Percentiles rank a stretch among this genome's conserved stretches.
Evolutionary conservation across 2,329 filamentous ascomycete genomes (phyloP).

Genomic region (Boeremia lycopersici): DNA sequence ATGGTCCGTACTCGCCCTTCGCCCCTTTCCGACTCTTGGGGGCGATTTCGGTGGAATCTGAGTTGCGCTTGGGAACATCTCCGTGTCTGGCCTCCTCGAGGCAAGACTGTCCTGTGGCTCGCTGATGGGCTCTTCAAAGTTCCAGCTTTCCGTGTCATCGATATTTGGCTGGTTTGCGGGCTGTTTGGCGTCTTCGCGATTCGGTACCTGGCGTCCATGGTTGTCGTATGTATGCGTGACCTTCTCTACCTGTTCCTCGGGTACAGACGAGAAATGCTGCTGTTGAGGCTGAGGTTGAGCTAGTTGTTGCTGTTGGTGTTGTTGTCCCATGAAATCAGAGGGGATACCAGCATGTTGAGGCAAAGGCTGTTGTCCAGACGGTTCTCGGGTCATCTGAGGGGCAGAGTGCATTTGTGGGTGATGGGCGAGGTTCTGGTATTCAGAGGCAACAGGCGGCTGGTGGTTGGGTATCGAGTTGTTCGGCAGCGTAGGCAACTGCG

Average conservation of each 20-base stretch:
- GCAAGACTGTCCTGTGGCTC: slow-evolving; percentile 62
- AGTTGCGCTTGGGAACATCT: slow-evolving; percentile 82
- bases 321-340: slow-evolving; percentile 49
- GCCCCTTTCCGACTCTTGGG: slow-evolving; percentile 66
- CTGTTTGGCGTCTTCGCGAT: slow-evolving; percentile 50
- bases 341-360: slow-evolving; percentile 42
- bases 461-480: slow-evolving; percentile 63
- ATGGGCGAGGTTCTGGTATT: slow-evolving; percentile 49
- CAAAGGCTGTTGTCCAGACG: slow-evolving; percentile 49
- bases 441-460: slow-evolving; percentile 55
- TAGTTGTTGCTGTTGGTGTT: slow-evolving; percentile 10
- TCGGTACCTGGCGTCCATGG: slow-evolving; percentile 59
- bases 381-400: slow-evolving; percentile 53
- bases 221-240: slow-evolving; percentile 65
- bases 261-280: slow-evolving; percentile 49
- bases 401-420: slow-evolving; percentile 49
- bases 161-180: slow-evolving; percentile 46
- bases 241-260: slow-evolving; percentile 63
- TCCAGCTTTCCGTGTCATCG: slow-evolving; percentile 78
- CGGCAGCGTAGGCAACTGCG: slow-evolving; percentile 47
- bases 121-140: slow-evolving; percentile 79
- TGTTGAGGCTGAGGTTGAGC: slow-evolving; percentile 34
- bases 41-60: slow-evolving; percentile 82
- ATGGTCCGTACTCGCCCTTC: slow-evolving; percentile 76
- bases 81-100: slow-evolving; percentile 77